Percentiles rank a stretch among this genome's conserved stretches.
These are phyloP conservation scores for Auriscalpium orientale DNA, from an alignment of 768 basidiomycete genomes.

Conservation along the genomic window DNA sequence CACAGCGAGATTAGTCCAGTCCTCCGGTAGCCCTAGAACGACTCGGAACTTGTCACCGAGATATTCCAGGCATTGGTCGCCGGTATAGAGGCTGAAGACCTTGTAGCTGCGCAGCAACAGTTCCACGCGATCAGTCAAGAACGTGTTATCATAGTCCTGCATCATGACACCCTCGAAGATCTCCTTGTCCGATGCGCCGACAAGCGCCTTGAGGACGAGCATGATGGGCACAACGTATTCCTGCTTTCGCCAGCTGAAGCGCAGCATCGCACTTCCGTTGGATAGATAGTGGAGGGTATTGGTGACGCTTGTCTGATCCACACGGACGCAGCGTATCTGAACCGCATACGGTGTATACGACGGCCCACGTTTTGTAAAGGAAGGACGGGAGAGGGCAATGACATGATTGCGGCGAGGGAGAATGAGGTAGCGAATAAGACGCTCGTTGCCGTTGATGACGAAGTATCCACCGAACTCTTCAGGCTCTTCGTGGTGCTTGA, in stretches of 20 bases:
- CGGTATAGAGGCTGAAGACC: slow-evolving; percentile 79
- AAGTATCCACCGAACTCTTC: slow-evolving; percentile 99
- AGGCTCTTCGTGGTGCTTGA: slow-evolving; percentile 88
- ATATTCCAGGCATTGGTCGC: slow-evolving; percentile 88
- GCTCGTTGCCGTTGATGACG: slow-evolving; percentile 97
- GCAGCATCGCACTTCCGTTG: slow-evolving; percentile 92
- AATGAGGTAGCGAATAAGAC: slow-evolving; percentile 95
- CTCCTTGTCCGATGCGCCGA: slow-evolving; percentile 88
- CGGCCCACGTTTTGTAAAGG: slow-evolving; percentile 87
- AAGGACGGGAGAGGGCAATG: slow-evolving; percentile 84
- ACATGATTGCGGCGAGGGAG: slow-evolving; percentile 94
- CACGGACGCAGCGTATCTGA: slow-evolving; percentile 90
- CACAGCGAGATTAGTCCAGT: slow-evolving; percentile 78
- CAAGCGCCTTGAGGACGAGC: slow-evolving; percentile 89
- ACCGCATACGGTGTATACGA: slow-evolving; percentile 93
- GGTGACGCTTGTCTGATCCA: slow-evolving; percentile 88
- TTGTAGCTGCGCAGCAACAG: slow-evolving; percentile 92
- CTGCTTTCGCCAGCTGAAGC: slow-evolving; percentile 95
- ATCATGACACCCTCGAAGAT: slow-evolving; percentile 96
- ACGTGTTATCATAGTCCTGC: slow-evolving; percentile 95
- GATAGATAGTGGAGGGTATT: slow-evolving; percentile 97
- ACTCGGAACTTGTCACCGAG: slow-evolving; percentile 96
- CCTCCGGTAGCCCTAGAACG: slow-evolving; percentile 84
- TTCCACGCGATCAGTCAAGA: slow-evolving; percentile 95
- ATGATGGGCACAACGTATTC: slow-evolving; percentile 98